Percentiles rank a stretch among this genome's conserved stretches.
Evolutionary conservation across 495 filamentous ascomycete species (phyloP).

Genomic region (Jackrogersella multiformis): DNA sequence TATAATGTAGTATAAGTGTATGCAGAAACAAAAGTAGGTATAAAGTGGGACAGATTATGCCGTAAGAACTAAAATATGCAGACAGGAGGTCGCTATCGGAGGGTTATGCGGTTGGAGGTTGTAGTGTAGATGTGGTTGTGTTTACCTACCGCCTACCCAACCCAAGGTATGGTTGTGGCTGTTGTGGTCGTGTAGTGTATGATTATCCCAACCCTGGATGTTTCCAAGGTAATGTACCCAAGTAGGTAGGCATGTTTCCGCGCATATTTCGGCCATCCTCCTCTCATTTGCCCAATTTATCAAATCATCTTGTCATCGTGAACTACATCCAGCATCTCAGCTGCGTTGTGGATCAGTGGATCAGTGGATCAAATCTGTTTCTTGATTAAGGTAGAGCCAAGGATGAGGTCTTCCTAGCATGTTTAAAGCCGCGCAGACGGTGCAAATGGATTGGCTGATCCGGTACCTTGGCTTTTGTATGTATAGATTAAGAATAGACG

Average conservation of each 20-base stretch:
- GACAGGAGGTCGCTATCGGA: not conserved
- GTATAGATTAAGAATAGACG: constrained; percentile 41
- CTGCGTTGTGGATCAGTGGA: constrained; percentile 42
- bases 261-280: constrained; percentile 6
- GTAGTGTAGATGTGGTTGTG: constrained; percentile 4
- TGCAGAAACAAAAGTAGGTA: constrained; percentile 14
- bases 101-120: not conserved
- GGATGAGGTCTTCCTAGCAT: constrained; percentile 31
- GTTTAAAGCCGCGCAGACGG: constrained; percentile 25
- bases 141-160: too few relatives aligned
- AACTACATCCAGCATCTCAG: constrained; percentile 39
- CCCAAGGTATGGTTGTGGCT: not conserved
- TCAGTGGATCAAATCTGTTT: constrained; percentile 40
- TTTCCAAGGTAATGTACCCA: not conserved
- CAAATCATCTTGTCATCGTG: constrained; percentile 37
- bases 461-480: constrained; percentile 30
- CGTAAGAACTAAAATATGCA: constrained; percentile 35
- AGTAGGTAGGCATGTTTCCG: too few relatives aligned
- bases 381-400: constrained; percentile 34
- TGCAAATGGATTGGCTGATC: constrained; percentile 36
- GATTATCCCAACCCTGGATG: not conserved
- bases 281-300: constrained; percentile 31
- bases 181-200: not conserved
- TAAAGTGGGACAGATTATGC: constrained; percentile 37
- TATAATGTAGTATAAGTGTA: too few relatives aligned